A percentile compares a stretch with the other conserved stretches of the same genome.
These are phyloP conservation scores for Talaromyces sp. DNA, from an alignment of 2,329 filamentous ascomycete genomes.

Conservation along the genomic window DNA sequence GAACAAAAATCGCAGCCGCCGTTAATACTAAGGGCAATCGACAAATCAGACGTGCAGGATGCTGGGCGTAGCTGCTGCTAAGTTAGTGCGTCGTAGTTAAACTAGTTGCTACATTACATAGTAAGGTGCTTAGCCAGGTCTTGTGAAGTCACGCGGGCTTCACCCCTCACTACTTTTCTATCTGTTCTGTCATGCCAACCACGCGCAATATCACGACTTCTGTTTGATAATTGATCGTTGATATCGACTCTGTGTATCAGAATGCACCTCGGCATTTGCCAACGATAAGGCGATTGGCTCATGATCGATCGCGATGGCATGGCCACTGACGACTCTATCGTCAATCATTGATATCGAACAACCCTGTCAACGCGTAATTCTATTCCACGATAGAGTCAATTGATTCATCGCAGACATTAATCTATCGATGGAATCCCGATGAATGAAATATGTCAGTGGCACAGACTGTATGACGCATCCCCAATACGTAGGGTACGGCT, in stretches of 20 bases:
- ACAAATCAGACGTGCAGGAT: slow-evolving; percentile 4
- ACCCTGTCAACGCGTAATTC: neutral
- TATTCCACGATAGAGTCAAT: neutral
- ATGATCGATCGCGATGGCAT: neutral
- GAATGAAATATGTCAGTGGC: neutral
- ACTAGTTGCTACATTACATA: neutral
- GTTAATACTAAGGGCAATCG: neutral
- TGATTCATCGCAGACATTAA: neutral
- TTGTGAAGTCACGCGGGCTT: neutral
- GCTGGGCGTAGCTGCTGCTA: neutral
- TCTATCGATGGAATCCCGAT: neutral
- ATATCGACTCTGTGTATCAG: neutral
- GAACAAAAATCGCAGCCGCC: neutral
- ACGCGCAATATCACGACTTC: neutral
- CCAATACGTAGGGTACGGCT: neutral
- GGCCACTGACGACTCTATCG: neutral
- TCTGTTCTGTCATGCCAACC: neutral
- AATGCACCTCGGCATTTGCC: neutral
- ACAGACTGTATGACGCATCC: neutral
- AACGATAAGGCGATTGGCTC: neutral
- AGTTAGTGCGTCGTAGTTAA: neutral
- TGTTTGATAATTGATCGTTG: neutral
- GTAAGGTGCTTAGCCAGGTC: neutral
- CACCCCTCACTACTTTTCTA: neutral
- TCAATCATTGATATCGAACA: neutral